Evolutionary conservation across 176 grass and related monocot species (phyloP).

Genomic region (Pontederia paniculata): DNA sequence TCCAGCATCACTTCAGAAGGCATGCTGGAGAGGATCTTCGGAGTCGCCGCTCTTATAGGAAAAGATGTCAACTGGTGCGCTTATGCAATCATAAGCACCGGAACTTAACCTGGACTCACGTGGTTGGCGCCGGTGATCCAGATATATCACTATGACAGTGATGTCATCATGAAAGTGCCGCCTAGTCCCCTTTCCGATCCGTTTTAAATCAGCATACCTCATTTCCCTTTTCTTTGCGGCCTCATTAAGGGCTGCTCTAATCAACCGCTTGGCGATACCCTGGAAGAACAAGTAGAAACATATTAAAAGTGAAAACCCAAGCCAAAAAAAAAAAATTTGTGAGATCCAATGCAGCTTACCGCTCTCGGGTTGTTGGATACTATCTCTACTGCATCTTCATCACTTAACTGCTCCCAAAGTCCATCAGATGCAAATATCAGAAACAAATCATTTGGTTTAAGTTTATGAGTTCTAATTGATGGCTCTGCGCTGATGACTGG

Average conservation of each 20-base stretch:
- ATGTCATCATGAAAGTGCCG: conserved; percentile 47
- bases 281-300: conserved; percentile 1
- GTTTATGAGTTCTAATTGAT: conserved; percentile 34
- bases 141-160: conserved; percentile 39
- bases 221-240: conserved; percentile 48
- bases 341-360: conserved; percentile 6
- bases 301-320: no score
- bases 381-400: conserved; percentile 38
- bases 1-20: no score
- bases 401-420: conserved; percentile 43
- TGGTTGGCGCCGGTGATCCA: conserved; percentile 20
- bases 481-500: conserved; percentile 36
- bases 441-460: conserved; percentile 34
- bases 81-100: conserved; percentile 14
- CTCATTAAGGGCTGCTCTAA: conserved; percentile 38
- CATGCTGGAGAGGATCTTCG: conserved; percentile 5
- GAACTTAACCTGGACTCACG: background rate
- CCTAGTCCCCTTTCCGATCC: conserved; percentile 24
- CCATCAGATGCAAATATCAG: conserved; percentile 57
- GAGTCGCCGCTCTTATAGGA: conserved; percentile 3
- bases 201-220: conserved; percentile 37
- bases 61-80: conserved; percentile 22
- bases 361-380: conserved; percentile 37
- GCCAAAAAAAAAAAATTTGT: no score
- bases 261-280: conserved; percentile 37